Evolutionary conservation across 1,139 yeast genomes (phyloP).

Genomic region (Petasospora rhodanensis): DNA sequence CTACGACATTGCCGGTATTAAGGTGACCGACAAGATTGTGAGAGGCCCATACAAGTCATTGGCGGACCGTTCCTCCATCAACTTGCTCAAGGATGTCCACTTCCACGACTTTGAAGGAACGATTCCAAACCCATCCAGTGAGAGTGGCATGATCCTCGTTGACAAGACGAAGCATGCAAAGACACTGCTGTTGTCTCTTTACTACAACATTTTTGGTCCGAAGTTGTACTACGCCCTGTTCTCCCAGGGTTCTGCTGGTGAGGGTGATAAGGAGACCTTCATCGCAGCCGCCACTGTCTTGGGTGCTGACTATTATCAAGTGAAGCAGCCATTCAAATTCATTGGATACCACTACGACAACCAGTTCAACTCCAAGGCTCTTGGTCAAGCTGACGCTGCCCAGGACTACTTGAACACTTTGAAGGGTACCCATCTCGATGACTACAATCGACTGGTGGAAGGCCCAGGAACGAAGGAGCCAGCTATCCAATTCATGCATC

Average conservation of each 20-base stretch:
- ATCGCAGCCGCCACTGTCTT: constrained; percentile 58
- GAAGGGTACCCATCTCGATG: constrained; percentile 19
- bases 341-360: constrained; percentile 45
- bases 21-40: constrained; percentile 27
- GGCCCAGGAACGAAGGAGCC: constrained; percentile 22
- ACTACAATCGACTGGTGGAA: constrained; percentile 19
- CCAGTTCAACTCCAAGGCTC: constrained; percentile 47
- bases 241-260: constrained; percentile 68
- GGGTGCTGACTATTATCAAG: constrained; percentile 48
- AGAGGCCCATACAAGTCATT: constrained; percentile 25
- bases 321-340: constrained; percentile 45
- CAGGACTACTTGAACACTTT: constrained; percentile 25
- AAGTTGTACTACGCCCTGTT: constrained; percentile 53
- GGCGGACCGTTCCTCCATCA: constrained; percentile 1
- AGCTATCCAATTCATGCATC: constrained; percentile 47
- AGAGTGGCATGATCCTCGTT: constrained; percentile 58
- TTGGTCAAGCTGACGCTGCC: constrained; percentile 59
- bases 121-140: constrained; percentile 59
- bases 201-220: constrained; percentile 61
- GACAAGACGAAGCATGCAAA: constrained; percentile 48
- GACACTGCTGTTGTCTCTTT: constrained; percentile 48
- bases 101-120: constrained; percentile 56
- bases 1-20: constrained; percentile 50
- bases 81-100: constrained; percentile 24
- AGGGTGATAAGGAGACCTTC: constrained; percentile 69